These are phyloP conservation scores for Macrolepiota fuliginosa DNA, from an alignment of 768 basidiomycete species.

Conservation along the genomic window DNA sequence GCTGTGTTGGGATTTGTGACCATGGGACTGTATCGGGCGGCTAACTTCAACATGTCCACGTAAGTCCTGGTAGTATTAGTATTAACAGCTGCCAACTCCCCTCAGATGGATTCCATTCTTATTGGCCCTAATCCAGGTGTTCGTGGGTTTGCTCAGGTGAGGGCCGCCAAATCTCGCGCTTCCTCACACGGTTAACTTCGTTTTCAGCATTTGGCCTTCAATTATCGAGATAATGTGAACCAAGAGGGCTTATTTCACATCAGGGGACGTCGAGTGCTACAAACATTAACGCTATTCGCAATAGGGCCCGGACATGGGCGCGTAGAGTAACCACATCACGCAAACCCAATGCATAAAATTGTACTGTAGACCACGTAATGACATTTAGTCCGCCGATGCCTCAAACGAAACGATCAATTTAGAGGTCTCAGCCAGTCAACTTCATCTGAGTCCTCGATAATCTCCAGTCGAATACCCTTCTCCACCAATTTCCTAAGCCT, in stretches of 20 bases:
- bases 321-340: too few species aligned
- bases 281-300: neutral
- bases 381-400: too few species aligned
- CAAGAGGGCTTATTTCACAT: neutral
- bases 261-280: neutral
- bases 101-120: constrained; percentile 46
- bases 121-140: constrained; percentile 39
- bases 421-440: neutral
- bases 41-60: constrained; percentile 50
- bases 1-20: constrained; percentile 44
- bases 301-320: too few species aligned
- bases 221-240: constrained; percentile 43
- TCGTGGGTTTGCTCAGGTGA: constrained; percentile 41
- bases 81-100: neutral
- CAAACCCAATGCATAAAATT: too few species aligned
- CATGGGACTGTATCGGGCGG: constrained; percentile 44
- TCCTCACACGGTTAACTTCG: neutral
- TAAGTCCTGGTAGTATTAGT: constrained; percentile 22
- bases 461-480: neutral
- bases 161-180: neutral
- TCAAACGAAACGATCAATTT: too few species aligned
- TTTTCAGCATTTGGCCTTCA: constrained; percentile 39
- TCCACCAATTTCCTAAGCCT: neutral
- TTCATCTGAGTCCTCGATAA: neutral
- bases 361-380: too few species aligned